Conservation (phyloP, 495 filamentous ascomycete genomes). For the Cercophora scortea region DNA sequence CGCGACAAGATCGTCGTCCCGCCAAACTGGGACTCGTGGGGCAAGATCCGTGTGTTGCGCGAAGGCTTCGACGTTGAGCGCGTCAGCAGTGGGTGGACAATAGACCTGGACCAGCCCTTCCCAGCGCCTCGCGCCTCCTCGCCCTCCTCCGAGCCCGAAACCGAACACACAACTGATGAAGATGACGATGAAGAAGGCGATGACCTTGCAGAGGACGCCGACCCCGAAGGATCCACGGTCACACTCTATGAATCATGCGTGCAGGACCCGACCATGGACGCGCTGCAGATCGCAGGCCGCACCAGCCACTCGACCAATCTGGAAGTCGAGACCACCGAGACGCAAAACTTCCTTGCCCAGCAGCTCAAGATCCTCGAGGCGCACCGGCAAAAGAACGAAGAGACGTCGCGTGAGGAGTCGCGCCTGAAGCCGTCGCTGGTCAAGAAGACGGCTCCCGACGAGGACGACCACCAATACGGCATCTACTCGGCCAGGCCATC, state of each 20-base stretch:
- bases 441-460: background rate
- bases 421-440: conserved; percentile 22
- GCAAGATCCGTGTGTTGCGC: conserved; percentile 87
- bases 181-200: background rate
- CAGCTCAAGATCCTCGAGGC: conserved; percentile 69
- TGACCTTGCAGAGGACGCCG: conserved; percentile 6
- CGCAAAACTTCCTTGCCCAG: conserved; percentile 67
- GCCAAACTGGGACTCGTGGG: conserved; percentile 97
- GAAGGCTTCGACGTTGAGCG: conserved; percentile 91
- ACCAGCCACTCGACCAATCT: conserved; percentile 42
- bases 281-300: conserved; percentile 43
- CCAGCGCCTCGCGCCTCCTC: conserved; percentile 13
- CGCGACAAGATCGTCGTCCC: conserved; percentile 90
- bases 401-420: conserved; percentile 42
- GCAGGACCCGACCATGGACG: conserved; percentile 58
- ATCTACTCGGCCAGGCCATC: conserved; percentile 23
- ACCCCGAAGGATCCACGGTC: conserved; percentile 52
- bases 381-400: conserved; percentile 55
- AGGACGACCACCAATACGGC: background rate
- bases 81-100: conserved; percentile 73
- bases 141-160: conserved; percentile 2
- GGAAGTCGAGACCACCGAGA: conserved; percentile 68
- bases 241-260: conserved; percentile 73
- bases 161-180: background rate
- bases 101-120: conserved; percentile 58